Conservation (phyloP, 2,329 filamentous ascomycete species). For the Clonostachys rosea region DNA sequence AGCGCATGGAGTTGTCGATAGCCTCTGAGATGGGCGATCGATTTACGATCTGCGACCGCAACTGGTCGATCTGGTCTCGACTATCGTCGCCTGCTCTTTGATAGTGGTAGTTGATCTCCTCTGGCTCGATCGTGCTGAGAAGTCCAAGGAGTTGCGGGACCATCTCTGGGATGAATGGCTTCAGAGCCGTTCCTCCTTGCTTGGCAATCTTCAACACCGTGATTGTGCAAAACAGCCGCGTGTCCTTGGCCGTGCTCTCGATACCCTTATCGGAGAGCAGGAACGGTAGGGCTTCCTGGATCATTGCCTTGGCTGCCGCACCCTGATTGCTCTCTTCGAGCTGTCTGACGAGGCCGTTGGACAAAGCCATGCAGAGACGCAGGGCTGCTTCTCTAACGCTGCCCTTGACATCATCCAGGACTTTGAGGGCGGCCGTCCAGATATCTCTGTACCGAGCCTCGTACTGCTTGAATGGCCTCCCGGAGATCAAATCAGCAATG, state of each 20-base stretch:
- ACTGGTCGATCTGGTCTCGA: constrained; percentile 84
- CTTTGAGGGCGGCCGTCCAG: constrained; percentile 81
- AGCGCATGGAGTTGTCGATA: constrained; percentile 82
- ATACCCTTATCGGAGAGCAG: constrained; percentile 83
- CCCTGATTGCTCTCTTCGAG: constrained; percentile 69
- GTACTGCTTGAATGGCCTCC: constrained; percentile 70
- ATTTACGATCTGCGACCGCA: constrained; percentile 76
- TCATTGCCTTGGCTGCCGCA: constrained; percentile 71
- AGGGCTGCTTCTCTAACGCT: constrained; percentile 80
- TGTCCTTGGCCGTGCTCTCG: constrained; percentile 83
- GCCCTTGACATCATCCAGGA: constrained; percentile 93
- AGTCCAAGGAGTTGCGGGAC: constrained; percentile 77
- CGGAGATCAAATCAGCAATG: constrained; percentile 82
- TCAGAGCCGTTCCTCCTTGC: constrained; percentile 73
- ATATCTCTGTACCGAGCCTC: constrained; percentile 81
- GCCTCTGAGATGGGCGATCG: constrained; percentile 88
- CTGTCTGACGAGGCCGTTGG: constrained; percentile 79
- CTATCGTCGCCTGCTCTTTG: constrained; percentile 84
- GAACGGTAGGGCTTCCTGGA: constrained; percentile 85
- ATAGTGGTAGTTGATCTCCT: constrained; percentile 88
- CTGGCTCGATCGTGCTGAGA: constrained; percentile 82
- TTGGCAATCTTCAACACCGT: constrained; percentile 89
- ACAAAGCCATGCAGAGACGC: constrained; percentile 77
- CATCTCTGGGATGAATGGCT: constrained; percentile 77
- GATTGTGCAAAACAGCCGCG: constrained; percentile 75